These are phyloP conservation scores for Aspergillus calidoustus DNA, from an alignment of 2,329 filamentous ascomycete genomes.

Conservation along the genomic window DNA sequence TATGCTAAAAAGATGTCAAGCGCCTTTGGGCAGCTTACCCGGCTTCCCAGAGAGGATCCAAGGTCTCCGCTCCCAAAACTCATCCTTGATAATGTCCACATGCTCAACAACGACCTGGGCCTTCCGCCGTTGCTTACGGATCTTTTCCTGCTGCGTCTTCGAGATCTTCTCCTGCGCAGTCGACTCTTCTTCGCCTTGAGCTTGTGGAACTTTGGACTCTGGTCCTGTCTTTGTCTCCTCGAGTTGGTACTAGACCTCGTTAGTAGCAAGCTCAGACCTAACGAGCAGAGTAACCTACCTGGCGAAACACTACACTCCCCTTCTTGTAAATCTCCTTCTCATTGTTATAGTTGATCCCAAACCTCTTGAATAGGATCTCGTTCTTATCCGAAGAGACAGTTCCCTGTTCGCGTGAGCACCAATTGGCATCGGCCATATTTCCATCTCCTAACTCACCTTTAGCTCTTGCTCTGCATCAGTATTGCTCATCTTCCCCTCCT, in stretches of 20 bases:
- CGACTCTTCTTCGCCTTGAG: conserved; percentile 23
- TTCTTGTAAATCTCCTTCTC: conserved; percentile 92
- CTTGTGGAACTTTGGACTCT: conserved; percentile 24
- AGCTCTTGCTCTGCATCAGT: conserved; percentile 81
- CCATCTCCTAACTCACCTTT: conserved; percentile 56
- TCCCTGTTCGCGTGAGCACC: conserved; percentile 59
- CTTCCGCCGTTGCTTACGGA: conserved; percentile 79
- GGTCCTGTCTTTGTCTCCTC: conserved; percentile 60
- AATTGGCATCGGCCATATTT: background rate
- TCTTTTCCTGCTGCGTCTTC: conserved; percentile 81
- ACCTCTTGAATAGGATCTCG: conserved; percentile 87
- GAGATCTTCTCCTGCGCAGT: conserved; percentile 56
- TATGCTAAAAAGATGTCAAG: conserved; percentile 9
- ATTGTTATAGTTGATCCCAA: conserved; percentile 97
- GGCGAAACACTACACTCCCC: conserved; percentile 85
- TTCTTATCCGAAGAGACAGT: conserved; percentile 89
- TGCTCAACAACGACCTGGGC: conserved; percentile 82
- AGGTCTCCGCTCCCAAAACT: conserved; percentile 86
- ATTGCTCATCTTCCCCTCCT: conserved; percentile 73
- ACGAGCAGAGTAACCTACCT: conserved; percentile 53
- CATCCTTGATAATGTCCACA: conserved; percentile 91
- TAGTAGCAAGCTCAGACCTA: conserved; percentile 10
- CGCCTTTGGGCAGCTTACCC: conserved; percentile 66
- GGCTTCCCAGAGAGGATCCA: conserved; percentile 81
- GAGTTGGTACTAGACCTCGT: conserved; percentile 65